Conservation (phyloP, 78 protist species). For the Pigoraptor vietnamica region DNA sequence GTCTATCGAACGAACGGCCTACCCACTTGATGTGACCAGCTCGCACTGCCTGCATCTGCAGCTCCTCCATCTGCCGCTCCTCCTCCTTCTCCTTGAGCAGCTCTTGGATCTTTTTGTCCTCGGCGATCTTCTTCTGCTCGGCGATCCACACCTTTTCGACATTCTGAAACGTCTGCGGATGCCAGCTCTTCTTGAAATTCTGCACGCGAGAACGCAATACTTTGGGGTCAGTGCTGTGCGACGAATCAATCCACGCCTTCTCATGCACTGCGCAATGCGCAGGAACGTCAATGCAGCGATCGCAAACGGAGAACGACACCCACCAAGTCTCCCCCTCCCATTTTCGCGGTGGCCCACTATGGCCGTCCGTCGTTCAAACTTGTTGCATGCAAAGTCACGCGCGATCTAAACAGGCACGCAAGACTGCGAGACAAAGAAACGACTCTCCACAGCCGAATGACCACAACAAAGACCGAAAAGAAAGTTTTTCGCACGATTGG, state of each 20-base stretch:
- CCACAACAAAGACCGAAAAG: too few species aligned
- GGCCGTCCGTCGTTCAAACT: too few species aligned
- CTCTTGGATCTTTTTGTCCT: slow-evolving; percentile 37
- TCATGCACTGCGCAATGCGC: too few species aligned
- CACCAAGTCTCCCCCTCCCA: background rate
- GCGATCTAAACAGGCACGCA: too few species aligned
- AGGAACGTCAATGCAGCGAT: background rate
- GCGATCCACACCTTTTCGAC: slow-evolving; percentile 39
- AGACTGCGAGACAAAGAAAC: too few species aligned
- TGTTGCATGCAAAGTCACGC: too few species aligned
- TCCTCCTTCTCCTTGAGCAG: slow-evolving; percentile 40
- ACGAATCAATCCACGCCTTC: too few species aligned
- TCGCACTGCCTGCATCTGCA: background rate
- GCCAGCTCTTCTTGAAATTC: slow-evolving; percentile 13
- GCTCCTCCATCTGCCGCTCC: slow-evolving; percentile 30
- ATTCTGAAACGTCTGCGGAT: background rate
- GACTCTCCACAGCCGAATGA: too few species aligned
- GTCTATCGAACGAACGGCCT: background rate
- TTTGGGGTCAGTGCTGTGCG: too few species aligned
- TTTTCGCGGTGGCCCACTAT: background rate
- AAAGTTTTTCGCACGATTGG: too few species aligned
- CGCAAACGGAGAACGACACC: background rate
- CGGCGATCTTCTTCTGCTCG: slow-evolving; percentile 36
- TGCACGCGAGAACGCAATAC: background rate
- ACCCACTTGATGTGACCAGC: background rate